Evolutionary conservation across 495 filamentous ascomycete genomes (phyloP), one percentile per base, ranked within the genome.

Genomic region (Trichoderma orchidacearum): DNA sequence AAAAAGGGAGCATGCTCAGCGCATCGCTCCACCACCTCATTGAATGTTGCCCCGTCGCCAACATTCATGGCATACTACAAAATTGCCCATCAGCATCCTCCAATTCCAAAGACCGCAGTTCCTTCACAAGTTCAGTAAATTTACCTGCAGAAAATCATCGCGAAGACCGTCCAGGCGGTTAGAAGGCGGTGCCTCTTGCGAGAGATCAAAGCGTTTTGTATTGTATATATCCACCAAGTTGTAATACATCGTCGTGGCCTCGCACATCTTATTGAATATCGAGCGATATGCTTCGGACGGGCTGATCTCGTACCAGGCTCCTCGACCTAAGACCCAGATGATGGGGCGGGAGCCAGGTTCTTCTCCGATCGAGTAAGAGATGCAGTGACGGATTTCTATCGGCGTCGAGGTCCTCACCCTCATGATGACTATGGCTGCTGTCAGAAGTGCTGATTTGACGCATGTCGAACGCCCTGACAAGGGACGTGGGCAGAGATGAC

Each of bases 291-390:
- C 65, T 48, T 72, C 71, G 51, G 82, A 75, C 1, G 89, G 84
- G 23, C 72, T 68, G 27, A 93, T 80, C 64, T 84, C 78, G 68
- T 82, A 92, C 87, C 87, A 92, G 56, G 87, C 89, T n/a, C 85
- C 80, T 57, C 74, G 68, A 51, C 89, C 88, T 31, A 81, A 80
- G 30, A 86, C 85, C 89, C 89, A 95, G 51, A 91, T 68, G 31
- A 79, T 75, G 32, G 83, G 73, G 21, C 74, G 76, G 6, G 80
- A 75, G 61, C 83, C 76, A 11, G 75, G 75, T 51, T 76, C 80
- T 51, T 85, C 77, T 18, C 85, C 86, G 63, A 88, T 86, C 0
- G 88, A 83, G 68, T 83, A 94, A 8, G 76, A 71, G 8, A 72
- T 73, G 0, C 87, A 82, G 50, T 79, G 72, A 32, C 74, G 69